A percentile compares a stretch with the other conserved stretches of the same genome.
phyloP scores from a whole-genome alignment of 495 filamentous ascomycete genomes.

The Xanthoparmelia taractica region DNA sequence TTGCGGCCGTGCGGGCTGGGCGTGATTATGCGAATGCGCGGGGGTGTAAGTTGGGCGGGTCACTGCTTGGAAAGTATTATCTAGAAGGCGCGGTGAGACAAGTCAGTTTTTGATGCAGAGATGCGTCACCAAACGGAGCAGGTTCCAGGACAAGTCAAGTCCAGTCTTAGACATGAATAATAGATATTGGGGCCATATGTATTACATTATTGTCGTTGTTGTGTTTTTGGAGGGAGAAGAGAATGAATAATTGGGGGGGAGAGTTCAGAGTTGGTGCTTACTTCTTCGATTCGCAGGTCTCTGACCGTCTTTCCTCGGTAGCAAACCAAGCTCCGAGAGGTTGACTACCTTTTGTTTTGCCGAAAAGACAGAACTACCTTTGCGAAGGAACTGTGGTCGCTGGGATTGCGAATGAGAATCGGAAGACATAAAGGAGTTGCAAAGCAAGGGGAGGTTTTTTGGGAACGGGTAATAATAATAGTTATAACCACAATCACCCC shows the following conservation, averaged over 20 bases:
- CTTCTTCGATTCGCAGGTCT: conserved; percentile 24
- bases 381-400: conserved; percentile 21
- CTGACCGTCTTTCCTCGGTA: conserved; percentile 24
- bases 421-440: conserved; percentile 24
- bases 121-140: not conserved
- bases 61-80: conserved; percentile 37
- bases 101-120: conserved; percentile 17
- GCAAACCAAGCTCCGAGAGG: conserved; percentile 25
- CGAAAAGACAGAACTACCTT: conserved; percentile 15
- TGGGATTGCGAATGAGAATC: conserved; percentile 17
- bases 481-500: too few relatives aligned
- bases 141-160: conserved; percentile 6
- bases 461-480: not conserved
- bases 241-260: too few relatives aligned
- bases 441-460: conserved; percentile 1
- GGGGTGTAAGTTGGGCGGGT: conserved; percentile 25
- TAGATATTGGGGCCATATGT: too few relatives aligned
- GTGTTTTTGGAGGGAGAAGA: not conserved
- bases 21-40: conserved; percentile 18
- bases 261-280: conserved; percentile 14
- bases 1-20: conserved; percentile 16
- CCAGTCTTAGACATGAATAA: conserved; percentile 10
- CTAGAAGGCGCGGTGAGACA: conserved; percentile 40
- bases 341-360: conserved; percentile 21
- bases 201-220: too few relatives aligned